Evolutionary conservation across 179 eudicot genomes (phyloP).

Genomic region (Sideroxylon spinosum): DNA sequence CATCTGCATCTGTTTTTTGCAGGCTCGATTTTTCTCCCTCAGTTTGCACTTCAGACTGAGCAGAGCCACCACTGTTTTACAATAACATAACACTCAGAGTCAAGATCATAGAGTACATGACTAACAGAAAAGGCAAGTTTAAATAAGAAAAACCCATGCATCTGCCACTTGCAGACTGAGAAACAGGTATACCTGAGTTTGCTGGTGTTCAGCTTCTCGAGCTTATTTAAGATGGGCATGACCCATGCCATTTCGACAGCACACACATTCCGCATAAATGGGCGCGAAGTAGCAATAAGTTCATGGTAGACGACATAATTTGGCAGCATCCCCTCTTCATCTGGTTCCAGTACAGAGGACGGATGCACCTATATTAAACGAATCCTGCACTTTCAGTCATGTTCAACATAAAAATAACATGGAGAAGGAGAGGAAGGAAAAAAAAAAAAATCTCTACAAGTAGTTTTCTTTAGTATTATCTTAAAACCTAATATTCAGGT

Average conservation of each 20-base stretch:
- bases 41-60: constrained; percentile 30
- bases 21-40: constrained; percentile 27
- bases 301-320: constrained; percentile 87
- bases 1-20: constrained; percentile 32
- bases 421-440: not conserved
- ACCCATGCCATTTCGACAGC: constrained; percentile 84
- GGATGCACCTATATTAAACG: constrained; percentile 64
- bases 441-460: not conserved
- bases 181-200: constrained; percentile 52
- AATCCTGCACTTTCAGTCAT: not conserved
- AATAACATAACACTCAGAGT: constrained; percentile 9
- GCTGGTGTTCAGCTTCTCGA: constrained; percentile 56
- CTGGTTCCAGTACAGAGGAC: constrained; percentile 75
- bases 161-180: not conserved
- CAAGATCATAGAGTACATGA: not conserved
- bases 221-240: constrained; percentile 58
- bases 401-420: not conserved
- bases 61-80: constrained; percentile 62
- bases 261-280: constrained; percentile 83
- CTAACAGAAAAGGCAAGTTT: not conserved
- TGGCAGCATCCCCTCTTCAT: constrained; percentile 92
- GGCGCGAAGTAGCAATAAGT: constrained; percentile 77
- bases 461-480: not conserved
- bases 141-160: not conserved
- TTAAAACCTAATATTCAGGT: not conserved